These are phyloP conservation scores for Entophlyctis helioformis DNA, from an alignment of 192 early-diverging fungal genomes.

Conservation along the genomic window DNA sequence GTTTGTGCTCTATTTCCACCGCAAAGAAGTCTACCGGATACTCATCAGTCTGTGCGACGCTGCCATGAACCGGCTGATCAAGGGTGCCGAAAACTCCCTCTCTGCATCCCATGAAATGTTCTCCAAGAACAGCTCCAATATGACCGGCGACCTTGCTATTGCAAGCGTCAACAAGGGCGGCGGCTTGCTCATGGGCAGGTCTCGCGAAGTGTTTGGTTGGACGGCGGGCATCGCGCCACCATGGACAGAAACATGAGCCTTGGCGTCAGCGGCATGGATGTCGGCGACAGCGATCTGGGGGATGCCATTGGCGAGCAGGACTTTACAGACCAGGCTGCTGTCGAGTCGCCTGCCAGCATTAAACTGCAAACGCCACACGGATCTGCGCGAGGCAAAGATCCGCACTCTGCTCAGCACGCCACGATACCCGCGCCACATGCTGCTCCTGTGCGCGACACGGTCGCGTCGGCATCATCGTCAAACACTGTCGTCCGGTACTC, in stretches of 20 bases:
- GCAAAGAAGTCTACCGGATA: slow-evolving; percentile 36
- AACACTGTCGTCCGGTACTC: slow-evolving; percentile 18
- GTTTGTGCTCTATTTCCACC: slow-evolving; percentile 34
- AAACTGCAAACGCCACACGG: too few relatives aligned
- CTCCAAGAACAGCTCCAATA: slow-evolving; percentile 31
- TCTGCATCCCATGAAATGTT: slow-evolving; percentile 40
- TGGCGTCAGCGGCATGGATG: too few relatives aligned
- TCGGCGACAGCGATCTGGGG: slow-evolving; percentile 9
- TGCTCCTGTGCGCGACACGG: too few relatives aligned
- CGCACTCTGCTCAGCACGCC: too few relatives aligned
- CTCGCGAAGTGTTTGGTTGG: slow-evolving; percentile 26
- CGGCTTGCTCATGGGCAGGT: slow-evolving; percentile 20
- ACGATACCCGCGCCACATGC: too few relatives aligned
- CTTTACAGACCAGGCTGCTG: slow-evolving; percentile 22
- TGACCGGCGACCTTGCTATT: slow-evolving; percentile 37
- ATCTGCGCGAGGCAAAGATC: too few relatives aligned
- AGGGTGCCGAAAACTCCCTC: slow-evolving; percentile 40
- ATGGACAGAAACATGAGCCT: too few relatives aligned
- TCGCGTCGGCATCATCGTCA: not conserved
- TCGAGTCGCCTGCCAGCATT: too few relatives aligned
- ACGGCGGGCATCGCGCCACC: too few relatives aligned
- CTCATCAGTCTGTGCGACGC: slow-evolving; percentile 28
- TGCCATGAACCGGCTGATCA: slow-evolving; percentile 44
- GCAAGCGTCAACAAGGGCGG: slow-evolving; percentile 24
- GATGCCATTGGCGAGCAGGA: slow-evolving; percentile 31